A percentile compares a stretch with the other conserved stretches of the same genome.
Conservation (phyloP, 371 early-diverging fungal species). For the Haplosporangium sp. region DNA sequence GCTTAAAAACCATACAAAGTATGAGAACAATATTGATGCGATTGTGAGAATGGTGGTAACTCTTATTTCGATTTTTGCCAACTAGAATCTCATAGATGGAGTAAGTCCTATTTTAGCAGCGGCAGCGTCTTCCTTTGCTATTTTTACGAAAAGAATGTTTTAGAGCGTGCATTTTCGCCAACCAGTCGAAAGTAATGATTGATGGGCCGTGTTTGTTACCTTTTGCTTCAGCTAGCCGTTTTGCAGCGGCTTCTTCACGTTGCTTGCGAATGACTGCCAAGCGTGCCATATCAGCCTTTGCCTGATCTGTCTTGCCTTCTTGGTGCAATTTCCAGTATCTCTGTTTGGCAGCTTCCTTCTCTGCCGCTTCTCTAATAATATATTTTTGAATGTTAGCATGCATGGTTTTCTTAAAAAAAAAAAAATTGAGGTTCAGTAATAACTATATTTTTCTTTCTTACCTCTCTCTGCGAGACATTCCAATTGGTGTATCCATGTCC, state of each 20-base stretch:
- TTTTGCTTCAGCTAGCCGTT: constrained; percentile 64
- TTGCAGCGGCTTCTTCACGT: constrained; percentile 74
- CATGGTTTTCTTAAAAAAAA: not conserved
- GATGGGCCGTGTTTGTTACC: constrained; percentile 31
- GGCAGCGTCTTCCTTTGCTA: constrained; percentile 50
- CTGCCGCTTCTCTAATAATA: constrained; percentile 59
- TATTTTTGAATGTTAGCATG: not conserved
- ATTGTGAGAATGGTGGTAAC: too few relatives aligned
- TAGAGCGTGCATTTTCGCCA: too few relatives aligned
- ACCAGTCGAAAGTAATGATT: not conserved
- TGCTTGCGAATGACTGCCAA: constrained; percentile 74
- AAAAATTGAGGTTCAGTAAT: not conserved
- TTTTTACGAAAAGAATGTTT: not conserved
- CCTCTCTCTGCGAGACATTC: constrained; percentile 63
- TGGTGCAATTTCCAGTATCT: constrained; percentile 71
- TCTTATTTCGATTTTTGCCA: too few relatives aligned
- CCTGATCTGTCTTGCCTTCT: constrained; percentile 80
- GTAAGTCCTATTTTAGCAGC: constrained; percentile 36
- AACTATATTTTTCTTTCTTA: constrained; percentile 2
- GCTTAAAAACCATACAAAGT: not conserved
- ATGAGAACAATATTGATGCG: not conserved
- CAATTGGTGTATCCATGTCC: constrained; percentile 57
- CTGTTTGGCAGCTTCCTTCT: constrained; percentile 69
- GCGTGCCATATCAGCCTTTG: constrained; percentile 73
- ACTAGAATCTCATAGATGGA: not conserved